These are phyloP conservation scores for Elasticomyces elasticus DNA, from an alignment of 495 filamentous ascomycete species.

Conservation along the genomic window DNA sequence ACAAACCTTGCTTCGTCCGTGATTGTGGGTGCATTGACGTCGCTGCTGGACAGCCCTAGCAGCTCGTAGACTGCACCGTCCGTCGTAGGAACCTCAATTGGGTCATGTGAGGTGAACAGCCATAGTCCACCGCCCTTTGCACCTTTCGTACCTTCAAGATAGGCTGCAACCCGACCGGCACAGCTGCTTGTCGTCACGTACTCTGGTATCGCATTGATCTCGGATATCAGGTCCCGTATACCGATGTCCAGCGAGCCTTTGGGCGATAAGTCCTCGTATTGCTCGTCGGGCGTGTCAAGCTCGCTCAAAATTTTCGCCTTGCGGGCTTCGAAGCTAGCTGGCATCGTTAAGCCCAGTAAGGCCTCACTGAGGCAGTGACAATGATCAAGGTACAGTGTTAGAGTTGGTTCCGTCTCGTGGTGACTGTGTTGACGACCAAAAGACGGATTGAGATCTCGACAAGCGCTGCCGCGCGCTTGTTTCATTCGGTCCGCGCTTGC, in stretches of 20 bases:
- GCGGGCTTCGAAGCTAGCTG: conserved; percentile 41
- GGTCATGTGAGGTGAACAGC: conserved; percentile 80
- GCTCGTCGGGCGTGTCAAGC: conserved; percentile 50
- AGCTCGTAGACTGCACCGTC: not conserved
- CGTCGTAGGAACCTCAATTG: conserved; percentile 36
- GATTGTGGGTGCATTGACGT: not conserved
- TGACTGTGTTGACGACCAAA: too few species aligned
- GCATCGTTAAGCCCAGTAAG: too few species aligned
- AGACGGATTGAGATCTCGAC: too few species aligned
- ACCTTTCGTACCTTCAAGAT: conserved; percentile 61
- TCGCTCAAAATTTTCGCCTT: conserved; percentile 57
- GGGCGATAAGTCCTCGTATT: conserved; percentile 70
- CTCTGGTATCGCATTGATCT: conserved; percentile 61
- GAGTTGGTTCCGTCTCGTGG: too few species aligned
- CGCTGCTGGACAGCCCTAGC: not conserved
- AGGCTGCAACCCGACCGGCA: conserved; percentile 73
- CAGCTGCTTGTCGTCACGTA: conserved; percentile 89
- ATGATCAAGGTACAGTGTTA: too few species aligned
- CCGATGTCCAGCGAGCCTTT: conserved; percentile 75
- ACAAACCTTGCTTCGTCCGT: conserved; percentile 39
- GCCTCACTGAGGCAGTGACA: too few species aligned
- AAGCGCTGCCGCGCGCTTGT: too few species aligned
- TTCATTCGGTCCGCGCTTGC: too few species aligned
- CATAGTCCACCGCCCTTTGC: conserved; percentile 75
- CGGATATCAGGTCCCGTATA: conserved; percentile 62